These are phyloP conservation scores for Senna tora DNA, from an alignment of 306 rosid genomes.

Conservation along the genomic window DNA sequence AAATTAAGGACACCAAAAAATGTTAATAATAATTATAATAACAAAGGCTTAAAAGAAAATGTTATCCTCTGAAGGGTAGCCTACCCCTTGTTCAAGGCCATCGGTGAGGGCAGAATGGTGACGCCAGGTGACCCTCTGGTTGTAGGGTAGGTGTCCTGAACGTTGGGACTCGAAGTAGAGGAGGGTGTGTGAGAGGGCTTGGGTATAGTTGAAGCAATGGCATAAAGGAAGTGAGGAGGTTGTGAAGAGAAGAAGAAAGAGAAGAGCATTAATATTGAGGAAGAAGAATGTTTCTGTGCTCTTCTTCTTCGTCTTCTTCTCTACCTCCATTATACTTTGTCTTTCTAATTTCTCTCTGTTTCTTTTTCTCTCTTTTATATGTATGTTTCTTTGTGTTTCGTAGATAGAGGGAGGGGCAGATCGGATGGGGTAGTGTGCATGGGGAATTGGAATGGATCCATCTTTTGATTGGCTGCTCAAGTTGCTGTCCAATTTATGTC, in stretches of 20 bases:
- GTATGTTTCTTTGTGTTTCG: neutral
- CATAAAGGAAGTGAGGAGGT: conserved; percentile 37
- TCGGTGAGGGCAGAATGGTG: conserved; percentile 79
- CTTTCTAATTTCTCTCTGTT: neutral
- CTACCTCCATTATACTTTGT: conserved; percentile 30
- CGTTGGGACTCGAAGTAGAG: conserved; percentile 91
- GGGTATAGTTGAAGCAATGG: conserved; percentile 56
- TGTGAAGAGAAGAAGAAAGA: conserved; percentile 42
- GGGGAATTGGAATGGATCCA: neutral
- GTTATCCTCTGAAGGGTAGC: conserved; percentile 50
- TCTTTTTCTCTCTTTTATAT: neutral
- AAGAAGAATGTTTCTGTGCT: no score
- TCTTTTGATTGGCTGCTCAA: neutral
- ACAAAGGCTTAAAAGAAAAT: no score
- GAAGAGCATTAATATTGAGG: no score
- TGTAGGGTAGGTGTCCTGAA: conserved; percentile 82
- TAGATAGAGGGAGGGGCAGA: neutral
- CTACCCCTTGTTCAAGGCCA: conserved; percentile 89
- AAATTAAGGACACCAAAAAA: no score
- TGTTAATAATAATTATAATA: no score
- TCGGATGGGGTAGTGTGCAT: neutral
- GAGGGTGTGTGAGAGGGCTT: conserved; percentile 72
- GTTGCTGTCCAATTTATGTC: neutral
- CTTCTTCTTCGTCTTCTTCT: no score
- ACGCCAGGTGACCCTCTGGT: conserved; percentile 82